These are phyloP conservation scores for Fomitopsis palustris DNA, from an alignment of 1,284 basidiomycete species.

Conservation along the genomic window DNA sequence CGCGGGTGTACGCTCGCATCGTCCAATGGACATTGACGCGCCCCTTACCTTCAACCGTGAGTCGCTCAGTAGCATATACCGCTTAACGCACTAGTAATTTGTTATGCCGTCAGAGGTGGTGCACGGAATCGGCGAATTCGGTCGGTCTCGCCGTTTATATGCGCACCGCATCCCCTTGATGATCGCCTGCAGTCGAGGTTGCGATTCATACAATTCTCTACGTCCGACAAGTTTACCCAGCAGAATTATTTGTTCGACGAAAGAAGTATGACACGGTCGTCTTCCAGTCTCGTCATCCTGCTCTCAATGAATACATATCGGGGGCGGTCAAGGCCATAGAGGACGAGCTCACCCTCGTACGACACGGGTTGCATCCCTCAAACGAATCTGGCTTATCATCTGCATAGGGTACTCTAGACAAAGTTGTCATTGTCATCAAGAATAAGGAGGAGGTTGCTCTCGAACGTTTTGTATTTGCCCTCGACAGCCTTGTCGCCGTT, in stretches of 20 bases:
- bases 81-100: too few species aligned
- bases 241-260: conserved; percentile 81
- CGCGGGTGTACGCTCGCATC: not conserved
- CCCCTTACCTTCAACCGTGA: conserved; percentile 34
- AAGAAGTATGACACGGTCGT: conserved; percentile 89
- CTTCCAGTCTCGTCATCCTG: conserved; percentile 88
- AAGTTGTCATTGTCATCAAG: conserved; percentile 78
- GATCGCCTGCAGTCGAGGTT: conserved; percentile 74
- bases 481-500: conserved; percentile 68
- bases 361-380: conserved; percentile 15
- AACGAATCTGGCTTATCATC: conserved; percentile 5
- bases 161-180: not conserved
- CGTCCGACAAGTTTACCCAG: conserved; percentile 86
- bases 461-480: conserved; percentile 80
- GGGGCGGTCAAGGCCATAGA: conserved; percentile 73
- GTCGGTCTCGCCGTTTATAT: conserved; percentile 29
- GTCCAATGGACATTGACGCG: conserved; percentile 14
- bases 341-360: conserved; percentile 70
- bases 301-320: conserved; percentile 84
- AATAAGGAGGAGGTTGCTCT: conserved; percentile 69
- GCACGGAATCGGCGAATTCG: conserved; percentile 61
- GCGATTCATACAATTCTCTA: conserved; percentile 91
- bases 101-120: conserved; percentile 62
- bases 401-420: conserved; percentile 65
- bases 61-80: conserved; percentile 8